Conservation (phyloP, 2,329 filamentous ascomycete genomes). For the Cordyceps militaris region DNA sequence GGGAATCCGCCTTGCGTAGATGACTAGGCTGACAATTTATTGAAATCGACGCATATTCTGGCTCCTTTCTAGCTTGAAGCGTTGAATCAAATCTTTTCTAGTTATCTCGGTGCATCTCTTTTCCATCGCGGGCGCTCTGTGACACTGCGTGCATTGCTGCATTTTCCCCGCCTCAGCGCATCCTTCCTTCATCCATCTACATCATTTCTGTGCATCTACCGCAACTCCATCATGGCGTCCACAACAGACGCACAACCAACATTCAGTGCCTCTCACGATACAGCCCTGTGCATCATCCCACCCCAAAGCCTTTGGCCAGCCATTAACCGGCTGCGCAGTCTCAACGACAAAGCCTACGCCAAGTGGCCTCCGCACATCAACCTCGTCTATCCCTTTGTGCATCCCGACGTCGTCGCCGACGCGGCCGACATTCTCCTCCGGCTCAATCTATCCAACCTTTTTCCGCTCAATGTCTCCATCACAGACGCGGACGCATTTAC, state of each 20-base stretch:
- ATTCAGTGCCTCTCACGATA: slow-evolving; percentile 40
- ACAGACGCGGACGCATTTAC: slow-evolving; percentile 36
- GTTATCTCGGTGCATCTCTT: background rate
- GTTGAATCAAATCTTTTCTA: background rate
- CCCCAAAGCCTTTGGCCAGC: slow-evolving; percentile 39
- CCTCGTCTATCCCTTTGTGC: slow-evolving; percentile 58
- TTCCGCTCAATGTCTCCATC: background rate
- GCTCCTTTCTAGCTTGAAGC: background rate
- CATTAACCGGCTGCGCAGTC: slow-evolving; percentile 48
- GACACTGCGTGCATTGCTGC: background rate
- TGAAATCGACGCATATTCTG: background rate
- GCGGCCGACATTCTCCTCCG: slow-evolving; percentile 30
- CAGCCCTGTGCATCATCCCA: slow-evolving; percentile 54
- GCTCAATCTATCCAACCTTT: slow-evolving; percentile 9
- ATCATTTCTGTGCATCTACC: background rate
- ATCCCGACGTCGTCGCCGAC: slow-evolving; percentile 35
- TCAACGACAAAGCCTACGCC: slow-evolving; percentile 54
- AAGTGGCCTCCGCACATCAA: slow-evolving; percentile 64
- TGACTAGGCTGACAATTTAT: background rate
- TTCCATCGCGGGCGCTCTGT: background rate
- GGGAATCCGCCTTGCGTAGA: background rate
- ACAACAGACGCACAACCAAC: background rate
- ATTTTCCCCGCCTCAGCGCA: background rate
- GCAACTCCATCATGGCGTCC: background rate
- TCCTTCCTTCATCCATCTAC: background rate